These are phyloP conservation scores for Boletellus ananas DNA, from an alignment of 768 basidiomycete species.

Conservation along the genomic window DNA sequence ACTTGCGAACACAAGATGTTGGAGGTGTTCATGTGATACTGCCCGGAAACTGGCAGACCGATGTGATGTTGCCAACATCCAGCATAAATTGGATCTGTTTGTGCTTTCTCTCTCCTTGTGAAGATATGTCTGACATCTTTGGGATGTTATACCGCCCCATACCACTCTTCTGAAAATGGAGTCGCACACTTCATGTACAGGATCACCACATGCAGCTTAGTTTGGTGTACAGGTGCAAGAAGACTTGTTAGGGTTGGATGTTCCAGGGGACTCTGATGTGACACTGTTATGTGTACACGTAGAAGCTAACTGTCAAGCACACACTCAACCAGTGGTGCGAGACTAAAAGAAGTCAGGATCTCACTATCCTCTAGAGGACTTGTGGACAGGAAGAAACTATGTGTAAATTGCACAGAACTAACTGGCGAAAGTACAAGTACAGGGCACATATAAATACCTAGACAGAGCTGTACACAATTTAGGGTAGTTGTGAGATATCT, in stretches of 20 bases:
- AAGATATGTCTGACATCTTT: slow-evolving; percentile 23
- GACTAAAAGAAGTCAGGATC: too few species aligned
- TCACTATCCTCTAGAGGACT: too few species aligned
- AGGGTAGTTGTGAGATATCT: too few species aligned
- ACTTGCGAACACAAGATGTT: slow-evolving; percentile 44
- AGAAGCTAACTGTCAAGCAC: too few species aligned
- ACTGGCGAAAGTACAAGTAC: too few species aligned
- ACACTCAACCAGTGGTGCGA: too few species aligned
- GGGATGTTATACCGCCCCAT: slow-evolving; percentile 88
- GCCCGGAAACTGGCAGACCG: slow-evolving; percentile 80
- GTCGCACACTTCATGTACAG: slow-evolving; percentile 90
- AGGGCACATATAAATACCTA: too few species aligned
- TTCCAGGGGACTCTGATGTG: slow-evolving; percentile 71
- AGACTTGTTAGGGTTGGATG: slow-evolving; percentile 64
- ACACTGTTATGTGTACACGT: too few species aligned
- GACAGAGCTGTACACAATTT: too few species aligned
- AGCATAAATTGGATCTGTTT: slow-evolving; percentile 68
- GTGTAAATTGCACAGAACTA: too few species aligned
- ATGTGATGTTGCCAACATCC: slow-evolving; percentile 87
- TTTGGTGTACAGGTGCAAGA: slow-evolving; percentile 54
- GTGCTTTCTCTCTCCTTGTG: background rate
- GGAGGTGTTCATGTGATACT: slow-evolving; percentile 88
- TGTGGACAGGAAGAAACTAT: too few species aligned
- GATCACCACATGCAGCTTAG: too few species aligned
- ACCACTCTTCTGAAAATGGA: slow-evolving; percentile 85